Evolutionary conservation across 768 basidiomycete genomes (phyloP).

Genomic region (Suillus discolor): DNA sequence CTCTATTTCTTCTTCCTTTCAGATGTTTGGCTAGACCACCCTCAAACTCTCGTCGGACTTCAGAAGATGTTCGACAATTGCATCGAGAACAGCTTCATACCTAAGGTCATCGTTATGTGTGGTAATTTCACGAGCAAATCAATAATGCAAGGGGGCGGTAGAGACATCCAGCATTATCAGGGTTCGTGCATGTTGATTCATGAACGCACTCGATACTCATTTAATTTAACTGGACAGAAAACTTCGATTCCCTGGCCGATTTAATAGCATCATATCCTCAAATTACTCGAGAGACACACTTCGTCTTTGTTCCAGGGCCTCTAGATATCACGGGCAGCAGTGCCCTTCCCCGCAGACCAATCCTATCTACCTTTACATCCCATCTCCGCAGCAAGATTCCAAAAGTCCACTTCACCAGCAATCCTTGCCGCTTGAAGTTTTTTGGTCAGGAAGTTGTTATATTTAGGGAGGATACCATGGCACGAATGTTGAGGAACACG

Average conservation of each 20-base stretch:
- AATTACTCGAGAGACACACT: slow-evolving; percentile 80
- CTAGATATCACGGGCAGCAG: slow-evolving; percentile 84
- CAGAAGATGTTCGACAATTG: slow-evolving; percentile 89
- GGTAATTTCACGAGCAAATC: slow-evolving; percentile 93
- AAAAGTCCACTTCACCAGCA: slow-evolving; percentile 80
- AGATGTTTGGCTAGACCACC: slow-evolving; percentile 94
- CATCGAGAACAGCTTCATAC: slow-evolving; percentile 83
- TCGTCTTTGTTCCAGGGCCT: slow-evolving; percentile 94
- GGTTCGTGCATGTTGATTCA: slow-evolving; percentile 45
- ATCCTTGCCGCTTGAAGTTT: slow-evolving; percentile 94
- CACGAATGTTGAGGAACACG: slow-evolving; percentile 89
- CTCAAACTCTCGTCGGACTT: slow-evolving; percentile 77
- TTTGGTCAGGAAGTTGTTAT: slow-evolving; percentile 96
- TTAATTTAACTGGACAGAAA: slow-evolving; percentile 52
- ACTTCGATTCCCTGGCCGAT: slow-evolving; percentile 85
- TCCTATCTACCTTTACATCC: slow-evolving; percentile 74
- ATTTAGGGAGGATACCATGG: slow-evolving; percentile 92
- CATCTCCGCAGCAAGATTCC: slow-evolving; percentile 75
- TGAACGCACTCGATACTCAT: neutral
- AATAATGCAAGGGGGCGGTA: slow-evolving; percentile 74
- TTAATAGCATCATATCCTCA: slow-evolving; percentile 80
- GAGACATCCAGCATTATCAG: slow-evolving; percentile 83
- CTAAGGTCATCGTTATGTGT: slow-evolving; percentile 88
- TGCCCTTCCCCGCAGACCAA: slow-evolving; percentile 77
- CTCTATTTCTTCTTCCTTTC: slow-evolving; percentile 92